Evolutionary conservation across 2,329 filamentous ascomycete species (phyloP), one percentile per base, ranked within the genome.

Genomic region (Reticulascus tulasneorum): DNA sequence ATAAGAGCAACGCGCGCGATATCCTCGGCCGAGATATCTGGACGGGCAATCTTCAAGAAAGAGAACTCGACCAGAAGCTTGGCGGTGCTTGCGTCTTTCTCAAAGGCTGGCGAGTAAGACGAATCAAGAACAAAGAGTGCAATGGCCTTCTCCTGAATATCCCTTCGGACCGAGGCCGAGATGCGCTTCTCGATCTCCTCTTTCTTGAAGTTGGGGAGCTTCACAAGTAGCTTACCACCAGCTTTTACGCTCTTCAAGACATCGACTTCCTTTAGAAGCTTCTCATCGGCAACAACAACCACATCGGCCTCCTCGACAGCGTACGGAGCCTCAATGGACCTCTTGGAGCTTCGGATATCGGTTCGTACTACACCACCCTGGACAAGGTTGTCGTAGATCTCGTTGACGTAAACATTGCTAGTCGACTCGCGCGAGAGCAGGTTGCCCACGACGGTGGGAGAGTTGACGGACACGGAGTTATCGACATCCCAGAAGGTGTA

Each of bases 401-500:
- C 83, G 75, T 69, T 80, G 23, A 79, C 53, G 38, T 75, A 73
- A 46, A 83, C 64, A 47, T 81, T 79, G 52, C 53, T 73, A 62
- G 67, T 85, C 60, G 66, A 86, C 60, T 76, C 89, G 71, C 83
- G 81, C 72, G 82, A 91, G 71, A 71, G 77, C 10, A 79, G 55
- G 38, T 63, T 69, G 45, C 74, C 73, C 19, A 82, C 56, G 23
- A 69, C 75, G 16, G 75, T 64, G 9, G 88, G 82, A 2, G 87
- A 81, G 40, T 70, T 69, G 33, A 74, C 71, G 33, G 83, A 75
- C 2, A 70, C 63, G 19, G 89, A 89, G 58, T 81, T 76, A 54
- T 95, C 91, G 25, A 86, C 59, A 49, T 96, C 86, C 89, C 90
- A 97, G 75, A 98, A 96, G 10, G 82, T 83, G 67, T 93, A 97